Conservation (phyloP, 106 monocot genomes). For the Allium cepa region DNA sequence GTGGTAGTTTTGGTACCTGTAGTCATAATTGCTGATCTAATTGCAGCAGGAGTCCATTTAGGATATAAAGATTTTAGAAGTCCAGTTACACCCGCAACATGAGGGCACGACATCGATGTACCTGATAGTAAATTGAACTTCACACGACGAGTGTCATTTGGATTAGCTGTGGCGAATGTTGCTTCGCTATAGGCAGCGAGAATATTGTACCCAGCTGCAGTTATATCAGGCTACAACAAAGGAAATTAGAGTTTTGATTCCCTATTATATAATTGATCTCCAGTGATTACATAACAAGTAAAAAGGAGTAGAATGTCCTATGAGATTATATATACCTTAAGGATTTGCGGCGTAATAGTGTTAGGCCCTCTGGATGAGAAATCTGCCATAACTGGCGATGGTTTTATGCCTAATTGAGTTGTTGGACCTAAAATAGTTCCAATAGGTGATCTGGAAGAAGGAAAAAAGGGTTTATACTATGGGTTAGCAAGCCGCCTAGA, state of each 20-base stretch:
- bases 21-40: constrained; percentile 59
- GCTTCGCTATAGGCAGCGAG: constrained; percentile 33
- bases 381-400: constrained; percentile 37
- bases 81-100: constrained; percentile 36
- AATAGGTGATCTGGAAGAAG: constrained; percentile 19
- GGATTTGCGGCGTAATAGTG: constrained; percentile 29
- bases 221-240: constrained; percentile 45
- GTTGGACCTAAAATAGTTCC: constrained; percentile 24
- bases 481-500: too few species aligned
- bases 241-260: neutral
- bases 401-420: constrained; percentile 23
- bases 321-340: constrained; percentile 35
- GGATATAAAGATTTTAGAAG: constrained; percentile 47
- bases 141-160: constrained; percentile 12
- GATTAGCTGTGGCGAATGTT: neutral
- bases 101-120: constrained; percentile 63
- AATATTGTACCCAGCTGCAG: constrained; percentile 45
- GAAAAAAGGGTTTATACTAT: neutral
- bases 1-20: constrained; percentile 17
- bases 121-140: constrained; percentile 25
- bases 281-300: neutral
- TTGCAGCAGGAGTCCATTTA: constrained; percentile 36
- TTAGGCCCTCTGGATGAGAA: constrained; percentile 76
- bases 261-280: neutral
- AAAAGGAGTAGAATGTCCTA: neutral